Conservation (phyloP, 2,329 filamentous ascomycete species). For the Fusarium sp. region DNA sequence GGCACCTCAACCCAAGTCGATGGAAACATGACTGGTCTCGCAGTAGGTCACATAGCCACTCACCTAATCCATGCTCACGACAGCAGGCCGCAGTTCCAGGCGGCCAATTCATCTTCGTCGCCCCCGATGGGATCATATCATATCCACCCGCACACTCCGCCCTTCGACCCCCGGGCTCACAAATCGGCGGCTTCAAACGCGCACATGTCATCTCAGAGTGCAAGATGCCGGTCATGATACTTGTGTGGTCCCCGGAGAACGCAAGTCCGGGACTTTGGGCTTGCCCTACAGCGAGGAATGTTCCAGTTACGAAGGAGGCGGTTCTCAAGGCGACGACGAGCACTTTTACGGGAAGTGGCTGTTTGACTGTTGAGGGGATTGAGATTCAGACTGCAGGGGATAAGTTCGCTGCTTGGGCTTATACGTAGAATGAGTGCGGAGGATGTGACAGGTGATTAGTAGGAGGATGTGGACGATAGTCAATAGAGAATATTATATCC, state of each 20-base stretch:
- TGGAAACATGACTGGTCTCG: constrained; percentile 40
- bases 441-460: not conserved
- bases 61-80: not conserved
- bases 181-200: constrained; percentile 56
- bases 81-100: constrained; percentile 64
- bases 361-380: constrained; percentile 46
- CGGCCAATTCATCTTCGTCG: constrained; percentile 68
- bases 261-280: constrained; percentile 41
- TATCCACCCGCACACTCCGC: constrained; percentile 65
- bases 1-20: constrained; percentile 42
- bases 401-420: constrained; percentile 50
- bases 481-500: not conserved
- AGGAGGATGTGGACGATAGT: not conserved
- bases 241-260: constrained; percentile 37
- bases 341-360: constrained; percentile 40
- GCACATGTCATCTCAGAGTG: constrained; percentile 41
- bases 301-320: constrained; percentile 25
- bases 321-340: constrained; percentile 39
- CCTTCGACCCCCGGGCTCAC: constrained; percentile 59
- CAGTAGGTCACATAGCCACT: constrained; percentile 15
- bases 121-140: constrained; percentile 59
- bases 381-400: constrained; percentile 38
- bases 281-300: constrained; percentile 27
- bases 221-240: constrained; percentile 27
- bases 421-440: constrained; percentile 36